Percentiles rank a stretch among this genome's conserved stretches.
Evolutionary conservation across 768 basidiomycete species (phyloP).

Genomic region (Leucocoprinus birnbaumii): DNA sequence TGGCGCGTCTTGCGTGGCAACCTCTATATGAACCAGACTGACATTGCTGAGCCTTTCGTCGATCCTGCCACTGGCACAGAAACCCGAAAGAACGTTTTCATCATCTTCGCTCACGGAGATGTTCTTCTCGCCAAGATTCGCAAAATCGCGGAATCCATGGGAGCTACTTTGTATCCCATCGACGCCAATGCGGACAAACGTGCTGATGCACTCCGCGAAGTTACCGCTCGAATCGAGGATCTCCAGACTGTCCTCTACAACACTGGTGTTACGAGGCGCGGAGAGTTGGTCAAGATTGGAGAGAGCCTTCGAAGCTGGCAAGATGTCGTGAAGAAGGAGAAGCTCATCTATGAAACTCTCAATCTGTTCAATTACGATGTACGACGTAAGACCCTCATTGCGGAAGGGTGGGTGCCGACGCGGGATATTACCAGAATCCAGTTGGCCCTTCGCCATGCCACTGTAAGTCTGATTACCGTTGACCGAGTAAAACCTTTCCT

Average conservation of each 20-base stretch:
- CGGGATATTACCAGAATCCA: constrained; percentile 88
- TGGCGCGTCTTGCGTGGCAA: constrained; percentile 99
- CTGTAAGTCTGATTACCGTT: constrained; percentile 44
- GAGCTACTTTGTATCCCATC: constrained; percentile 94
- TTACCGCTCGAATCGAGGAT: constrained; percentile 87
- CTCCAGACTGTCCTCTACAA: constrained; percentile 86
- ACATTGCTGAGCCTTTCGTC: constrained; percentile 90
- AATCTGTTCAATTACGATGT: constrained; percentile 96
- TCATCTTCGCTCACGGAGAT: constrained; percentile 97
- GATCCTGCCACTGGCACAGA: constrained; percentile 81
- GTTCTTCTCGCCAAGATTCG: constrained; percentile 93
- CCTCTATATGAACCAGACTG: constrained; percentile 97
- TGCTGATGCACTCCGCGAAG: constrained; percentile 84
- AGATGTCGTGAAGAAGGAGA: constrained; percentile 93
- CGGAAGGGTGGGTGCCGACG: constrained; percentile 97
- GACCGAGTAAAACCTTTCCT: neutral
- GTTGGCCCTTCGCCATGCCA: constrained; percentile 82
- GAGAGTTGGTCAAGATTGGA: constrained; percentile 80
- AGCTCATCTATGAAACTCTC: constrained; percentile 92
- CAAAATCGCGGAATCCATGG: constrained; percentile 99
- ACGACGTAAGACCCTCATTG: constrained; percentile 89
- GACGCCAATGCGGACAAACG: constrained; percentile 94
- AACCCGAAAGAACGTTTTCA: constrained; percentile 97
- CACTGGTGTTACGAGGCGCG: constrained; percentile 78
- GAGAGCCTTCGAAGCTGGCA: constrained; percentile 88